Conservation (phyloP, 1,284 basidiomycete species). For the Ustilago esculenta region DNA sequence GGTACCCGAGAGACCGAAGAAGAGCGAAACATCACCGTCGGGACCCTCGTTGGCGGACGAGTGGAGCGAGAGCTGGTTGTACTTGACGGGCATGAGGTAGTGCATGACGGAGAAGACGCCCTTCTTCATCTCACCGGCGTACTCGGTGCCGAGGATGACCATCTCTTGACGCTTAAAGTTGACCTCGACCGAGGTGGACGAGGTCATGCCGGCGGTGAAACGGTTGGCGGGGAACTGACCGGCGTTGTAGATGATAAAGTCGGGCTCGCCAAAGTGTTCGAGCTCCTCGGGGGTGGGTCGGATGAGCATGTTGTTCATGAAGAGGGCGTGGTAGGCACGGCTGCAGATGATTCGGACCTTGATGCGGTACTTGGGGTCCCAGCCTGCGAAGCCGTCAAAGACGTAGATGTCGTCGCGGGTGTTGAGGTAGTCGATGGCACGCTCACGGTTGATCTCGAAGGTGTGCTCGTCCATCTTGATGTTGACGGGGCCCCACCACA, state of each 20-base stretch:
- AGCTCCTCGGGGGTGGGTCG: constrained; percentile 95
- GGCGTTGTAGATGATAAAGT: constrained; percentile 99
- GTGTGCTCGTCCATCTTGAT: constrained; percentile 99
- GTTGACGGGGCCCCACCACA: constrained; percentile 99
- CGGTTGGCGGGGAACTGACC: constrained; percentile 99
- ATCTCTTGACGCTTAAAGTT: constrained; percentile 99
- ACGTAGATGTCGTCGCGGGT: constrained; percentile 97
- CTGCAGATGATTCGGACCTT: constrained; percentile 99
- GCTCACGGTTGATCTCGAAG: constrained; percentile 99
- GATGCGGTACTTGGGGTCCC: constrained; percentile 99
- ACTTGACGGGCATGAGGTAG: constrained; percentile 98
- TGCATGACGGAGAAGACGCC: constrained; percentile 99
- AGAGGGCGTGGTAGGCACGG: constrained; percentile 97
- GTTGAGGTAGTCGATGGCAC: constrained; percentile 99
- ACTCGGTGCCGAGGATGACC: constrained; percentile 99
- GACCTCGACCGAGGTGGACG: constrained; percentile 97
- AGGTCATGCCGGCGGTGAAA: constrained; percentile 99
- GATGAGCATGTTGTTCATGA: constrained; percentile 96
- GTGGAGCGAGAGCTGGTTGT: constrained; percentile 96
- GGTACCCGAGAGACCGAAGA: constrained; percentile 98
- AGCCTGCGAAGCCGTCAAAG: constrained; percentile 96
- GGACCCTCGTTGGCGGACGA: constrained; percentile 98
- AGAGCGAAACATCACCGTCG: constrained; percentile 91
- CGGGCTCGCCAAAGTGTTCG: constrained; percentile 93
- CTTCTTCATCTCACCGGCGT: constrained; percentile 99